phyloP scores from a whole-genome alignment of 2,329 filamentous ascomycete genomes.

The Blastomyces silverae region DNA sequence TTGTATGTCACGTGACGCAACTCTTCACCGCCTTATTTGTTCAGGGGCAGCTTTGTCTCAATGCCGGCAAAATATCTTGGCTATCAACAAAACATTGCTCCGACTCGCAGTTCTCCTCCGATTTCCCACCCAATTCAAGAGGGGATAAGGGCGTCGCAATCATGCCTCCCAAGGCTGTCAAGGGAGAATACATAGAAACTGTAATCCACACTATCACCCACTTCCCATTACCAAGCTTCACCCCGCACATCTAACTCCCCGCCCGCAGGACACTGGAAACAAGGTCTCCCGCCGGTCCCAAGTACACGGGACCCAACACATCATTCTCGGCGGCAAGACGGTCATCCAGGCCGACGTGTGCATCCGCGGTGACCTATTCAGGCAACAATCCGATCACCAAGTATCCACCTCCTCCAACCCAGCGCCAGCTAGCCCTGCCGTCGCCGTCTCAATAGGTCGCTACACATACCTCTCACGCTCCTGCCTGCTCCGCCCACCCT shows the following conservation, averaged over 20 bases:
- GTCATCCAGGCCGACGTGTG: slow-evolving; percentile 94
- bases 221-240: neutral
- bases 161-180: slow-evolving; percentile 73
- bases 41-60: neutral
- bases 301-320: slow-evolving; percentile 93
- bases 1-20: neutral
- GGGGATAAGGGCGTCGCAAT: neutral
- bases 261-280: slow-evolving; percentile 80
- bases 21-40: neutral
- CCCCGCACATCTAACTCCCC: slow-evolving; percentile 7
- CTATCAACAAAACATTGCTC: neutral
- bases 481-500: slow-evolving; percentile 73
- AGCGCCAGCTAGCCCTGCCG: slow-evolving; percentile 29
- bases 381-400: slow-evolving; percentile 43
- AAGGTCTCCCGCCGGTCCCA: slow-evolving; percentile 90
- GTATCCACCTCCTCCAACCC: slow-evolving; percentile 25
- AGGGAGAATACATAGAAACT: slow-evolving; percentile 95
- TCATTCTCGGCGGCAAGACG: slow-evolving; percentile 92
- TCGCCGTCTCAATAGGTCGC: slow-evolving; percentile 74
- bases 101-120: neutral
- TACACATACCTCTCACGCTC: slow-evolving; percentile 83
- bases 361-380: slow-evolving; percentile 81
- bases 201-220: slow-evolving; percentile 46
- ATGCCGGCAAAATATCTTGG: neutral
- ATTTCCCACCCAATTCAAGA: neutral